Evolutionary conservation across 176 grass and related monocot species (phyloP).

Genomic region (Eragrostis nindensis): DNA sequence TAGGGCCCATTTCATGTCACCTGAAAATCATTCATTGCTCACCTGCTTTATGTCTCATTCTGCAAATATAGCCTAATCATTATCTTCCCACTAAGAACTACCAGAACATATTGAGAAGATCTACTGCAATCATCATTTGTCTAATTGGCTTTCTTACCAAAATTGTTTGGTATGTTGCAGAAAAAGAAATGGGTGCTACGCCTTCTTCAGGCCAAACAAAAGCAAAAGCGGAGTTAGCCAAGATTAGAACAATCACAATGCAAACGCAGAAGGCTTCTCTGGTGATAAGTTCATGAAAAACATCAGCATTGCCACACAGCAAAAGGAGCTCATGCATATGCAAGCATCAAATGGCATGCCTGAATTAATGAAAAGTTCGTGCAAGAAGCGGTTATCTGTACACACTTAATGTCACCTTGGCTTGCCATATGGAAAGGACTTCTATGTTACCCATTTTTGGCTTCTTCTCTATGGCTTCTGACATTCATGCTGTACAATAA

Average conservation of each 20-base stretch:
- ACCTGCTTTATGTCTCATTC: conserved; percentile 27
- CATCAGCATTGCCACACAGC: neutral
- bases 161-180: conserved; percentile 43
- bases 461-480: neutral
- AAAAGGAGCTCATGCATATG: conserved; percentile 19
- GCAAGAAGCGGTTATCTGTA: neutral
- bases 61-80: conserved; percentile 30
- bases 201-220: conserved; percentile 45
- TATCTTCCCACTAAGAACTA: conserved; percentile 28
- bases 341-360: neutral
- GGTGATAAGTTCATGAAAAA: neutral
- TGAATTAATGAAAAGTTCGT: neutral
- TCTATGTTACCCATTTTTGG: neutral
- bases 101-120: neutral
- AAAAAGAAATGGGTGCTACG: conserved; percentile 53
- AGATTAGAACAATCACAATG: conserved; percentile 15
- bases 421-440: conserved; percentile 4
- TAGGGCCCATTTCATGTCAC: neutral
- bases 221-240: conserved; percentile 22
- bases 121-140: neutral
- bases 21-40: conserved; percentile 27
- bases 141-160: neutral
- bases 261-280: neutral
- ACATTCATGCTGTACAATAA: conserved; percentile 12
- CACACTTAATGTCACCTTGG: neutral